Conservation (phyloP, 768 basidiomycete genomes). For the Gautieria morchelliformis region DNA sequence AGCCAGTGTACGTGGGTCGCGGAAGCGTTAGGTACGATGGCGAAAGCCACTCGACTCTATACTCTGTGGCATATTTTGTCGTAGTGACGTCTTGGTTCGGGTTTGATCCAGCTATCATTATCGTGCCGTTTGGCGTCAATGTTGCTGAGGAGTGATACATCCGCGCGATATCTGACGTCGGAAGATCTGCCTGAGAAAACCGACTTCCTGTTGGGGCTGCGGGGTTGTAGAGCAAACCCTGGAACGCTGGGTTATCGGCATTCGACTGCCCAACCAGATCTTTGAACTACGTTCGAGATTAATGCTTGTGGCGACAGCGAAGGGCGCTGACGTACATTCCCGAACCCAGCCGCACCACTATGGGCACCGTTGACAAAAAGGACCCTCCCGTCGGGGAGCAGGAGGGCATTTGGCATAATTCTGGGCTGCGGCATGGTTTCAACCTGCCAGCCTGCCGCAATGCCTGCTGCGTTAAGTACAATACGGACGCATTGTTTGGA, state of each 20-base stretch:
- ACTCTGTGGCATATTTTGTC: too few relatives aligned
- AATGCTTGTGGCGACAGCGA: slow-evolving; percentile 15
- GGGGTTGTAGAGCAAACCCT: slow-evolving; percentile 23
- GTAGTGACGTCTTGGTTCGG: too few relatives aligned
- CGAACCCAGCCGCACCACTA: slow-evolving; percentile 9
- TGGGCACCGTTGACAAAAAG: slow-evolving; percentile 34
- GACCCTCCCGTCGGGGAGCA: slow-evolving; percentile 28
- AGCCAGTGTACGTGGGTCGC: too few relatives aligned
- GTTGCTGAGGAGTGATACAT: slow-evolving; percentile 30
- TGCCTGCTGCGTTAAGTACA: slow-evolving; percentile 31
- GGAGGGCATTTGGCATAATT: slow-evolving; percentile 22
- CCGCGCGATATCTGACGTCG: slow-evolving; percentile 21
- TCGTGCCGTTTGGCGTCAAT: slow-evolving; percentile 3
- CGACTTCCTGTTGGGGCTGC: slow-evolving; percentile 19
- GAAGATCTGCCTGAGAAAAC: slow-evolving; percentile 14
- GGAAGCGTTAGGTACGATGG: too few relatives aligned
- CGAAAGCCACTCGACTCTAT: too few relatives aligned
- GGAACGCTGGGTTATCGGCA: slow-evolving; percentile 13
- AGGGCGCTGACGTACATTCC: slow-evolving; percentile 21
- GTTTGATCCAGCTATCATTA: too few relatives aligned
- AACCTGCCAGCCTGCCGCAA: slow-evolving; percentile 34
- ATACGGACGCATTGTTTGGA: slow-evolving; percentile 38
- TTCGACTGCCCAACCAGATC: slow-evolving; percentile 30
- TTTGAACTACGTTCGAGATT: too few relatives aligned
- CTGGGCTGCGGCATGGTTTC: slow-evolving; percentile 33